phyloP scores from a whole-genome alignment of 257 asterid species.

The Prunella vulgaris region DNA sequence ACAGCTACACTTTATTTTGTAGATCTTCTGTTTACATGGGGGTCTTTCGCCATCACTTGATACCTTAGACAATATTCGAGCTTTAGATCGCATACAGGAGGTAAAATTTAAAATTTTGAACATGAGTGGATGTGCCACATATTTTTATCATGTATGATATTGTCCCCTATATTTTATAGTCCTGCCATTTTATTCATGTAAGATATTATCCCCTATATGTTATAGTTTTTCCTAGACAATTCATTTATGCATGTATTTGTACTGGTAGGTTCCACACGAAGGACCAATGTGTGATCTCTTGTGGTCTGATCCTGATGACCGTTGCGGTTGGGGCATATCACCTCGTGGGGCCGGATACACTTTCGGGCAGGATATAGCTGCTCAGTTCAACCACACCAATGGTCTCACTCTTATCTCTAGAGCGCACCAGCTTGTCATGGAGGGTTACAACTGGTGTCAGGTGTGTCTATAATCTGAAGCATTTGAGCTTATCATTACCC shows the following conservation, averaged over 20 bases:
- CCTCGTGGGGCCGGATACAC: conserved; percentile 99
- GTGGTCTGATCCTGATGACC: conserved; percentile 98
- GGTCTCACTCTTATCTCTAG: conserved; percentile 93
- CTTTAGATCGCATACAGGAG: conserved; percentile 98
- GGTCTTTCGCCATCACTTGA: conserved; percentile 99
- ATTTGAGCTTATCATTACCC: not conserved
- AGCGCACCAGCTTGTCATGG: conserved; percentile 99
- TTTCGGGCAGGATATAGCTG: conserved; percentile 96
- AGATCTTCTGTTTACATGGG: conserved; percentile 97
- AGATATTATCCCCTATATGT: not conserved
- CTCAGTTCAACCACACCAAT: conserved; percentile 94
- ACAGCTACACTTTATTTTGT: conserved; percentile 20
- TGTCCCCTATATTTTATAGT: not conserved
- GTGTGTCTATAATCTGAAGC: conserved; percentile 34
- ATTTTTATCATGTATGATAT: not conserved
- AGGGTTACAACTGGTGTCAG: conserved; percentile 99
- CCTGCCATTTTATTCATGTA: not conserved
- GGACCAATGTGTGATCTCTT: conserved; percentile 99
- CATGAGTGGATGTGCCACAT: not conserved
- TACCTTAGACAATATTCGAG: conserved; percentile 89
- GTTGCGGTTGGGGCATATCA: conserved; percentile 98
- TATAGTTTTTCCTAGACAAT: not conserved
- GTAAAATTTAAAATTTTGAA: conserved; percentile 26
- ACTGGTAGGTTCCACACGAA: conserved; percentile 87
- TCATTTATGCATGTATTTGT: conserved; percentile 13